phyloP scores from a whole-genome alignment of 2,329 filamentous ascomycete species.

The Calcarisporium arbuscula region DNA sequence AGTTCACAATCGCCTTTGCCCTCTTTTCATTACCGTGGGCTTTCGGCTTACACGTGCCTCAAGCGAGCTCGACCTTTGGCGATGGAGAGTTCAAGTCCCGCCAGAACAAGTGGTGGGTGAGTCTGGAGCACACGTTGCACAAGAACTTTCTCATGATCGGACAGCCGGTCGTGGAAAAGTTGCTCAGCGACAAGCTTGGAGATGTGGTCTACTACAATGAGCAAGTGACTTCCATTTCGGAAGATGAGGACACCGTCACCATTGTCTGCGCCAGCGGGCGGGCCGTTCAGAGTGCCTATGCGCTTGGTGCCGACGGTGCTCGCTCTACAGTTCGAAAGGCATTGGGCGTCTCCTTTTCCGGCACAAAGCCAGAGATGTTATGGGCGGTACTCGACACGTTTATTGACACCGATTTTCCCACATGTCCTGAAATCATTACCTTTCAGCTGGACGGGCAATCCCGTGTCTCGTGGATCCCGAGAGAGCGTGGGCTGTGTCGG shows the following conservation, averaged over 20 bases:
- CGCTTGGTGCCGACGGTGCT: constrained; percentile 47
- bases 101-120: constrained; percentile 41
- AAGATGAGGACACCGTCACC: constrained; percentile 46
- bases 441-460: constrained; percentile 39
- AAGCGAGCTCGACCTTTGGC: constrained; percentile 41
- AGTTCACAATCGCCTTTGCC: background rate
- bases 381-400: constrained; percentile 44
- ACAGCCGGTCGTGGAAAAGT: constrained; percentile 37
- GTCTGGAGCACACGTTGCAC: constrained; percentile 36
- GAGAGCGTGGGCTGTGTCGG: constrained; percentile 38
- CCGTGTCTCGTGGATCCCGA: constrained; percentile 41
- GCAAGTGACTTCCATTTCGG: constrained; percentile 39
- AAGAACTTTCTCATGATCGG: constrained; percentile 46
- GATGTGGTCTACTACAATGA: constrained; percentile 29
- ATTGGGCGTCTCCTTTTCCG: constrained; percentile 34
- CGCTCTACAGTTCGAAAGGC: constrained; percentile 38
- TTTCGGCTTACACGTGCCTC: background rate
- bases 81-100: constrained; percentile 40
- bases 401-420: constrained; percentile 41
- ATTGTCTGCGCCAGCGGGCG: constrained; percentile 25
- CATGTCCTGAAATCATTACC: constrained; percentile 40
- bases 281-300: constrained; percentile 31
- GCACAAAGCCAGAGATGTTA: constrained; percentile 42
- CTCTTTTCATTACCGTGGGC: background rate
- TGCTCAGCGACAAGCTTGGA: constrained; percentile 28